Base-by-base conservation (phyloP, 129 eudicot genomes). In the Rutidosis leptorrhynchoides region DNA sequence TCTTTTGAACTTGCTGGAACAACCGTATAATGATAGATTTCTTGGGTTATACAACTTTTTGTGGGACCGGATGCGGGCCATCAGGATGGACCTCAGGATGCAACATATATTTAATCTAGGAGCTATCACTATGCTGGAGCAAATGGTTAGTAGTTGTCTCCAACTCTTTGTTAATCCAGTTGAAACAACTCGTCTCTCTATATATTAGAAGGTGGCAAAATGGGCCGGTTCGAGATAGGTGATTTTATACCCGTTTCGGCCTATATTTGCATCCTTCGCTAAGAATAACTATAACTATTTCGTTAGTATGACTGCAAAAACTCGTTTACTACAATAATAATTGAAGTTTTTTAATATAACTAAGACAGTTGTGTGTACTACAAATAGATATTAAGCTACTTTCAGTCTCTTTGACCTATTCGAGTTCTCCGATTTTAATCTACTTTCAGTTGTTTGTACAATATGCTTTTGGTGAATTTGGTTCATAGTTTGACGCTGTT, bases 1-100 rank as follows among this genome's bases (percentile, higher is more conserved):
- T 76, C 99, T 93, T 49, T 61, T 93, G 42, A 70, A 76, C 75
- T 82, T 93, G 81, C 86, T 93, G 62, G 84, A 89, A 67, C 89
- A 79, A 65, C 83, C 88, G 30, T 93, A 93, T 68, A 83, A 81
- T 80, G 99, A 82, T 27, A 83, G 68, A 26, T 86, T 93, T 74
- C 96, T 93, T 63, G 81, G 95, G 71, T 81, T 89, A 74, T 89
- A 93, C 70, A 93, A 93, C 79, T 93, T 93, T 76, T 78, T 89
- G 70, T 93, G 99, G 99, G 99, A 93, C 80, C 74, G 99, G 71
- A 93, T 89, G 96, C 74, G 99, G 73, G 99, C 99, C n/a, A 74
- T 93, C 54, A 87, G 99, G 62, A 93, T 93, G 96, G 99, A 93
- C 64, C 79, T 89, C 65, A 93, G 99, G 81, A 93, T 93, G 99